phyloP scores from a whole-genome alignment of 2,329 filamentous ascomycete species.

The Sclerotinia borealis region DNA sequence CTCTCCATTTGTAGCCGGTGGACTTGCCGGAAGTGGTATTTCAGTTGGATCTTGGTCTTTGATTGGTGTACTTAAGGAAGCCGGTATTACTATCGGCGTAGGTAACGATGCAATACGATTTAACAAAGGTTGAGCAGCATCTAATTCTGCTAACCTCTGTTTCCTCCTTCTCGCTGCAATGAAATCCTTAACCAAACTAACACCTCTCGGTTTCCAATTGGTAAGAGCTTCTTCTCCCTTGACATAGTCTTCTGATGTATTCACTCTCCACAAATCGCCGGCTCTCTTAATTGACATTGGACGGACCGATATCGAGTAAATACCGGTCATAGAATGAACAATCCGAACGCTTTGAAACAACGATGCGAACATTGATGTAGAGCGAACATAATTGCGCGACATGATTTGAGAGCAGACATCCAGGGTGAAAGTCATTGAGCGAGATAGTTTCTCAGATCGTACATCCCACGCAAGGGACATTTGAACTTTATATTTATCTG shows the following conservation, averaged over 20 bases:
- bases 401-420: slow-evolving; percentile 79
- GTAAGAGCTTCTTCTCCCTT: slow-evolving; percentile 87
- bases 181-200: slow-evolving; percentile 86
- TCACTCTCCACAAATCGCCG: slow-evolving; percentile 93
- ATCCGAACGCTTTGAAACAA: slow-evolving; percentile 81
- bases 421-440: slow-evolving; percentile 80
- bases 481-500: slow-evolving; percentile 89
- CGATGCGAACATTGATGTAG: slow-evolving; percentile 78
- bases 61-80: not conserved
- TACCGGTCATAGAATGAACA: slow-evolving; percentile 77
- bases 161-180: slow-evolving; percentile 69
- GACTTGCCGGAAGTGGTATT: slow-evolving; percentile 1
- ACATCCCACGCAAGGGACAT: slow-evolving; percentile 85
- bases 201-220: slow-evolving; percentile 81
- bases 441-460: slow-evolving; percentile 72
- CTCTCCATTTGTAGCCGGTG: slow-evolving; percentile 9
- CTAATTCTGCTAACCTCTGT: slow-evolving; percentile 71
- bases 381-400: slow-evolving; percentile 76
- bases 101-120: slow-evolving; percentile 44
- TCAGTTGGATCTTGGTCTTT: not conserved
- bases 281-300: slow-evolving; percentile 87
- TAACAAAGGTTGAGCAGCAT: slow-evolving; percentile 63
- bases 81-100: not conserved
- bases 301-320: slow-evolving; percentile 81
- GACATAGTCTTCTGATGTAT: slow-evolving; percentile 89